phyloP scores from a whole-genome alignment of 805 yeast genomes.

The Starmerella roubikii region DNA sequence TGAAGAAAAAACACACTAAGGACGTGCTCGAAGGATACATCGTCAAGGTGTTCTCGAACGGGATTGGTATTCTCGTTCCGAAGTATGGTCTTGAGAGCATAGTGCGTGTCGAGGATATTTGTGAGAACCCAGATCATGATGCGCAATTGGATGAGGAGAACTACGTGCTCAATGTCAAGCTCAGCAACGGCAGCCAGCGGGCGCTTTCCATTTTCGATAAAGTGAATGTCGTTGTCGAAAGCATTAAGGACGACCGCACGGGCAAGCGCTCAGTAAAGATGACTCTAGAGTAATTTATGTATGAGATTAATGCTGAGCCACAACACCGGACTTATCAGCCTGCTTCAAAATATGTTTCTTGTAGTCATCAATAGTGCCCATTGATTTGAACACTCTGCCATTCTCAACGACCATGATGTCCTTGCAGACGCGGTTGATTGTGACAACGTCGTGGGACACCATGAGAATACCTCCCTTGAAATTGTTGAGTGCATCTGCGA shows the following conservation, averaged over 20 bases:
- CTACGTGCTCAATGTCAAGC: slow-evolving; percentile 48
- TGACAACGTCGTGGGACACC: slow-evolving; percentile 95
- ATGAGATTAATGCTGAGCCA: slow-evolving; percentile 50
- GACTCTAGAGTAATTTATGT: slow-evolving; percentile 18
- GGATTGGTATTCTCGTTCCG: slow-evolving; percentile 88
- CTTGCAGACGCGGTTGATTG: slow-evolving; percentile 76
- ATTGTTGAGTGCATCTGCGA: slow-evolving; percentile 71
- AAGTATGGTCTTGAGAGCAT: slow-evolving; percentile 92
- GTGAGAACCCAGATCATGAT: slow-evolving; percentile 42
- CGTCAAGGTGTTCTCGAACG: slow-evolving; percentile 84
- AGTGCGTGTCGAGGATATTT: slow-evolving; percentile 63
- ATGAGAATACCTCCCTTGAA: slow-evolving; percentile 93
- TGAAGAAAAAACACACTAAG: slow-evolving; percentile 64
- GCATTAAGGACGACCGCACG: slow-evolving; percentile 70
- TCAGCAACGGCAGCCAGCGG: slow-evolving; percentile 32
- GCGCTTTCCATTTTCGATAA: slow-evolving; percentile 66
- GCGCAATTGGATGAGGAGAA: slow-evolving; percentile 57
- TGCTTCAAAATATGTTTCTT: slow-evolving; percentile 69
- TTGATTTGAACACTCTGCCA: slow-evolving; percentile 62
- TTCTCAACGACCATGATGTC: slow-evolving; percentile 94
- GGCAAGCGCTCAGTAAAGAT: slow-evolving; percentile 88
- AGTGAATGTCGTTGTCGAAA: slow-evolving; percentile 68
- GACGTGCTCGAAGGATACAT: slow-evolving; percentile 68
- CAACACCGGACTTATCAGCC: slow-evolving; percentile 81
- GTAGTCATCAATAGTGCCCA: slow-evolving; percentile 75